Evolutionary conservation across 495 filamentous ascomycete species (phyloP).

Genomic region (Lophium mytilinum): DNA sequence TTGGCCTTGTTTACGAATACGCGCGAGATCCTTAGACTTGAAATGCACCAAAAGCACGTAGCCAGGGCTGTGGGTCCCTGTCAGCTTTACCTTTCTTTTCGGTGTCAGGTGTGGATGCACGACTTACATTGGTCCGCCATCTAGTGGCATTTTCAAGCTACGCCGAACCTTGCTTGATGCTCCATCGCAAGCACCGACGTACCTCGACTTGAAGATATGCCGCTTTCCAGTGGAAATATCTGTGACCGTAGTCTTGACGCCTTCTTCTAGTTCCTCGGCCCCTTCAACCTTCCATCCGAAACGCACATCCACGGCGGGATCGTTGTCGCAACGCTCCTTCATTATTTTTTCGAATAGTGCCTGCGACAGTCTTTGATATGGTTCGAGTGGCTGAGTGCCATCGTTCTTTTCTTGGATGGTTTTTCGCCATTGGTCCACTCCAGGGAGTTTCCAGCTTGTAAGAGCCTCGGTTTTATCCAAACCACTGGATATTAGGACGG

Average conservation of each 20-base stretch:
- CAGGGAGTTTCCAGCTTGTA: background rate
- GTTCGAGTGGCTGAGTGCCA: slow-evolving; percentile 5
- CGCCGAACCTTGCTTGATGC: background rate
- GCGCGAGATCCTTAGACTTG: slow-evolving; percentile 25
- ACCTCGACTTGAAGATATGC: background rate
- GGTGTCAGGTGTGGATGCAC: background rate
- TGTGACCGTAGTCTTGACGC: slow-evolving; percentile 14
- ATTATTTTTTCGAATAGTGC: slow-evolving; percentile 3
- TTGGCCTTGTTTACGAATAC: slow-evolving; percentile 14
- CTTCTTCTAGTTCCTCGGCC: slow-evolving; percentile 1
- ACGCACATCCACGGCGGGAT: background rate
- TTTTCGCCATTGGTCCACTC: background rate
- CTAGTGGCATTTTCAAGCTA: slow-evolving; percentile 18
- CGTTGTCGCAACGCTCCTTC: background rate
- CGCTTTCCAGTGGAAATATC: slow-evolving; percentile 20
- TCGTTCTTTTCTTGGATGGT: slow-evolving; percentile 5
- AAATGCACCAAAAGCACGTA: slow-evolving; percentile 31
- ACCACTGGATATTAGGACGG: background rate
- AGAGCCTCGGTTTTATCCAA: background rate
- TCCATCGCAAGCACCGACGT: background rate
- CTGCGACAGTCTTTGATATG: slow-evolving; percentile 3
- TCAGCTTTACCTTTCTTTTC: too few species aligned
- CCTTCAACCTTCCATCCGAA: slow-evolving; percentile 1
- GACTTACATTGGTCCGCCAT: slow-evolving; percentile 26
- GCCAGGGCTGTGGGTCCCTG: slow-evolving; percentile 11